Evolutionary conservation across 2,329 filamentous ascomycete species (phyloP), one percentile per base, ranked within the genome.

Genomic region (Colletotrichum coccodes): DNA sequence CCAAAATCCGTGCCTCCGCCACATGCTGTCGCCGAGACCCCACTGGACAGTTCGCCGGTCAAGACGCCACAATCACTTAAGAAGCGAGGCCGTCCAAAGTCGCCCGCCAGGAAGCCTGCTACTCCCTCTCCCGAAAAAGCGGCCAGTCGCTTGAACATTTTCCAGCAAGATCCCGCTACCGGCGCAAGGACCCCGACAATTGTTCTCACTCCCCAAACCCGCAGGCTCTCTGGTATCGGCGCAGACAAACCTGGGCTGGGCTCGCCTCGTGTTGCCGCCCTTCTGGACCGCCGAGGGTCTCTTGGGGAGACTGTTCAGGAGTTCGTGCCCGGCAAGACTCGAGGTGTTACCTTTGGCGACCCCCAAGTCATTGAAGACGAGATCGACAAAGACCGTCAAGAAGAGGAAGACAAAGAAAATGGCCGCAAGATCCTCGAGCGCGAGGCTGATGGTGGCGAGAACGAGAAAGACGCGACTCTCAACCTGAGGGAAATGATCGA

Each of bases 401-500:
- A 88, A 62, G 90, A 92, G 70, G 85, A 89, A 71, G 86, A 86
- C 34, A 86, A 85, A 61, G 90, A 92, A 75, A 88, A 87, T 73
- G 83, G 85, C 11, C 84, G 86, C n/a, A 85, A 81, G 54, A 85
- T 88, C 50, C 80, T 88, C 23, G 84, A 89, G 73, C 83, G 85
- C 36, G 86, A 88, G 72, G 83, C 81, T 6, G 79, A 87, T 73
- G 79, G 82, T 59, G 79, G 76, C 21, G 80, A 82, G 32, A 85
- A 87, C 40, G 88, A 90, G 38, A 86, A 84, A 53, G 91, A 93
- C 71, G 84, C 83, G 3, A 92, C 91, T 0, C 79, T 90, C 40
- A 93, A 89, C 70, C 80, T 95, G 49, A 92, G 89, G 71, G 91
- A 94, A 71, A 91, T 94, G 88, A 95, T 95, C 69, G 87, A 92